Conservation (phyloP, 352 stramenopile species). For the Phytopythium aichiense region DNA sequence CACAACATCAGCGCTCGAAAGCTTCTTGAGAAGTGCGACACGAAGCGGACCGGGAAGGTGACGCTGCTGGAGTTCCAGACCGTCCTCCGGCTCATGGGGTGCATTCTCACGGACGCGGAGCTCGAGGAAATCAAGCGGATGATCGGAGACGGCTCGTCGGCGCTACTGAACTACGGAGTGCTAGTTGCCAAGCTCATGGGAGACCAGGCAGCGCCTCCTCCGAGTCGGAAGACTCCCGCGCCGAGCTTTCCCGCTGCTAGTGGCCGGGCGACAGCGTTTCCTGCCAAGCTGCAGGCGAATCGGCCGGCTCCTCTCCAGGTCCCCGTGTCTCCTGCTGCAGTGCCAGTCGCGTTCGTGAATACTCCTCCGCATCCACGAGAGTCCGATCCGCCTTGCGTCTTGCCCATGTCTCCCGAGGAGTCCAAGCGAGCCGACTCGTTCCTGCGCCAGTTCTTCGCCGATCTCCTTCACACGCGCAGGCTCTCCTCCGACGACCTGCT, state of each 20-base stretch:
- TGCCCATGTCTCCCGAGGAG: slow-evolving; percentile 33
- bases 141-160: slow-evolving; percentile 38
- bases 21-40: slow-evolving; percentile 72
- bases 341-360: not conserved
- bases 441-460: slow-evolving; percentile 40
- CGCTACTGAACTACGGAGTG: slow-evolving; percentile 44
- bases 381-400: not conserved
- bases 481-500: slow-evolving; percentile 24
- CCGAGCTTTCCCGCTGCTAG: not conserved
- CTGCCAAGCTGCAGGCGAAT: slow-evolving; percentile 8
- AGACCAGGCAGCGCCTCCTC: not conserved
- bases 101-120: slow-evolving; percentile 43
- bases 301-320: slow-evolving; percentile 12
- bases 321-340: not conserved
- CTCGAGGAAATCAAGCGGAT: slow-evolving; percentile 43
- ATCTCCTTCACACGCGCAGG: slow-evolving; percentile 39
- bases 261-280: not conserved
- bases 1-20: slow-evolving; percentile 71
- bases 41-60: slow-evolving; percentile 40
- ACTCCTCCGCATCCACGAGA: not conserved
- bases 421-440: slow-evolving; percentile 37
- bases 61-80: slow-evolving; percentile 71
- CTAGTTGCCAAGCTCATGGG: slow-evolving; percentile 24
- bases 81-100: slow-evolving; percentile 75
- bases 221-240: not conserved